Evolutionary conservation across 2,329 filamentous ascomycete genomes (phyloP), one percentile per base, ranked within the genome.

Genomic region (Waltergamsia citrina): DNA sequence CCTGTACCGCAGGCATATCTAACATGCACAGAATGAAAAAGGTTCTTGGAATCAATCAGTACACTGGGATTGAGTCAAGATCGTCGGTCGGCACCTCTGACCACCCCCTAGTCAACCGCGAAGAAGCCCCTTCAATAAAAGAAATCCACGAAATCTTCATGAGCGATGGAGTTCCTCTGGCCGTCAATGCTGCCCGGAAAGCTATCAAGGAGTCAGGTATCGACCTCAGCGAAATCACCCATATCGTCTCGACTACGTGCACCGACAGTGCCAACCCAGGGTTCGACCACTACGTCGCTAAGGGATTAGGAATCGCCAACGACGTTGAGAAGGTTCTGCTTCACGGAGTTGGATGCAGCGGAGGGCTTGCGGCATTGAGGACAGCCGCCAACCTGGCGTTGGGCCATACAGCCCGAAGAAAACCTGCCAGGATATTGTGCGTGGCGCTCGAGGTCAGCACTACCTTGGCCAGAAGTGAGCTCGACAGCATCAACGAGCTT

Each of bases 211-310:
- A 54, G 22, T 33, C 45, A 4, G 38, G 37, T 2, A 53, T 56
- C 32, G 51, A 55, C 20, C 29, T 42, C 6, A 33, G 59, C 7
- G 47, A 75, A 33, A 75, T 83, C 41, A 83, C 77, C 4, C 78
- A 83, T 45, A 63, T 81, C 26, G 75, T 83, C 7, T 71, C 75
- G 17, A 79, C 76, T 1, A 81, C 77, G 5, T 82, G 78, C 49
- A 83, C 78, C 7, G 74, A 82, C 49, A 79, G 74, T 41, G 75
- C 76, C 12, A 82, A 81, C 48, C 78, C 78, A 0, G 78, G 78
- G 2, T 82, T 75, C 47, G 78, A 82, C 43, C 74, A 81, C 50
- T 78, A 64, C 41, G 72, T 82, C 17, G 68, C 68, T 34, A 74
- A 72, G 46, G 58, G 62, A 5, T 55, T 83, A 3, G 73, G 74